These are phyloP conservation scores for Bryoerythrophyllum caledonicum DNA, from an alignment of 225 moss, liverwort and hornwort species.

Conservation along the genomic window DNA sequence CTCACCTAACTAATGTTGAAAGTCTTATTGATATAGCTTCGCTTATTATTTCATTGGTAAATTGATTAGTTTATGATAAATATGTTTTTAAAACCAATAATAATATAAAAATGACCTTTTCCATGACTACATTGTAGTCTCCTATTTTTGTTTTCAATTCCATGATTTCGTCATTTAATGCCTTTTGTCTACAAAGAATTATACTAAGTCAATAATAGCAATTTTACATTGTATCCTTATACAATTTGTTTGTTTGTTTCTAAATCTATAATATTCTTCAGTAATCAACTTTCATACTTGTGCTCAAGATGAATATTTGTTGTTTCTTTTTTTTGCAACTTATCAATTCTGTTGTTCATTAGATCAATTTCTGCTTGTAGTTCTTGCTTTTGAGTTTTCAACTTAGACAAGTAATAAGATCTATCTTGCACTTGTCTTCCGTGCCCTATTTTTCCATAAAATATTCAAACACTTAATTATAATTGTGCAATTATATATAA, in stretches of 20 bases:
- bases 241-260: background rate
- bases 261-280: background rate
- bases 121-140: constrained; percentile 60
- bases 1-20: constrained; percentile 43
- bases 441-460: constrained; percentile 35
- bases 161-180: constrained; percentile 50
- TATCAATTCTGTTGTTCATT: constrained; percentile 58
- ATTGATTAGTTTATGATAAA: too few species aligned
- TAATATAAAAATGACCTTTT: constrained; percentile 46
- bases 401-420: constrained; percentile 61
- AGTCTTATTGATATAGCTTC: background rate
- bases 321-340: constrained; percentile 49
- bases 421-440: constrained; percentile 76
- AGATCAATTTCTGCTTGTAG: constrained; percentile 59
- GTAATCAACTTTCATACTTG: constrained; percentile 31
- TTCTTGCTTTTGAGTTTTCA: constrained; percentile 68
- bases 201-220: background rate
- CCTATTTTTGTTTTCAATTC: constrained; percentile 52
- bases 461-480: background rate
- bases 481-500: background rate
- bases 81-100: too few species aligned
- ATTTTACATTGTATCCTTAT: background rate
- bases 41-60: background rate
- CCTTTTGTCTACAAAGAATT: constrained; percentile 43
- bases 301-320: constrained; percentile 50